These are phyloP conservation scores for Bruguiera sexangula DNA, from an alignment of 345 rosid species.

Conservation along the genomic window DNA sequence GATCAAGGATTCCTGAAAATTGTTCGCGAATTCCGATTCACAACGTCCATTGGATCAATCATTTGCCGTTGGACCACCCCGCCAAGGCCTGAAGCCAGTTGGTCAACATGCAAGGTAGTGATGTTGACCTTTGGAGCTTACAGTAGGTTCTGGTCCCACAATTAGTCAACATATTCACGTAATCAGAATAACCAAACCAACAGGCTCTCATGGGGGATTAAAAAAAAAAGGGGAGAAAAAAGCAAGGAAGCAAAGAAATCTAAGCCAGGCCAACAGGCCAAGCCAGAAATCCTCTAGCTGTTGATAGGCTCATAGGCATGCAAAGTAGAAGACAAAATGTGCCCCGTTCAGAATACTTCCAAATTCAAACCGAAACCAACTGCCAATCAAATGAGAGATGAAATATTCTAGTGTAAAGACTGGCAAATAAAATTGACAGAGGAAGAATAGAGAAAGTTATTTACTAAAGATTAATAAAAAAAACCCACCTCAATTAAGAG, in stretches of 20 bases:
- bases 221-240: neutral
- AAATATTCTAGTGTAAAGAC: too few species aligned
- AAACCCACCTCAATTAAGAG: neutral
- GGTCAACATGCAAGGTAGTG: conserved; percentile 19
- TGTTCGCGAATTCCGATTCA: too few species aligned
- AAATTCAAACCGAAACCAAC: conserved; percentile 38
- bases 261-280: neutral
- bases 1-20: too few species aligned
- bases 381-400: conserved; percentile 20
- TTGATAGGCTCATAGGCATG: too few species aligned
- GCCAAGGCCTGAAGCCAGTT: conserved; percentile 23
- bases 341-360: too few species aligned
- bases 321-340: too few species aligned
- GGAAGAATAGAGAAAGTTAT: too few species aligned
- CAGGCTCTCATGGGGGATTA: neutral
- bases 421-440: too few species aligned
- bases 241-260: neutral
- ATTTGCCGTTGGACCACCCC: neutral
- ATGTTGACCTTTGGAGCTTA: conserved; percentile 15
- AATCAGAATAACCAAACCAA: conserved; percentile 13
- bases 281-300: too few species aligned
- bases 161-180: conserved; percentile 8
- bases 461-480: neutral
- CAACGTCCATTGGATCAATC: conserved; percentile 7
- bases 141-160: neutral